Evolutionary conservation across 441 rosid genomes (phyloP).

Genomic region (Populus hybrid): DNA sequence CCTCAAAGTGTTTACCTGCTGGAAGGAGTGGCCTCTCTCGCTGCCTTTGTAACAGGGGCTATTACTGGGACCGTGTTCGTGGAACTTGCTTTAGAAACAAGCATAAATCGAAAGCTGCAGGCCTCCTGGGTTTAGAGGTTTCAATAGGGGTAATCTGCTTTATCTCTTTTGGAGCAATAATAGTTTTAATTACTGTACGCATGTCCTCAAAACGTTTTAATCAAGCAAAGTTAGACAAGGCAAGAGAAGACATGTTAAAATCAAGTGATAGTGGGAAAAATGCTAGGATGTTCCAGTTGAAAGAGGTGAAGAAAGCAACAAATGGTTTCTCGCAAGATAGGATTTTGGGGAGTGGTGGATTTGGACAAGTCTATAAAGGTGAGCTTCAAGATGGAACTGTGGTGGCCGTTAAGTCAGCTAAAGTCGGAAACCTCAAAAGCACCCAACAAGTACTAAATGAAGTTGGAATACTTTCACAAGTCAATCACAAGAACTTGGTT

Average conservation of each 20-base stretch:
- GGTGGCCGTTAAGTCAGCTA: constrained; percentile 73
- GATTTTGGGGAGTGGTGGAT: constrained; percentile 70
- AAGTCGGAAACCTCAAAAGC: constrained; percentile 65
- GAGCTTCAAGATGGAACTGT: constrained; percentile 57
- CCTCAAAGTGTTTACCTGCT: constrained; percentile 40
- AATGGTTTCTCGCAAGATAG: constrained; percentile 52
- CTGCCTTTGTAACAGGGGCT: constrained; percentile 48
- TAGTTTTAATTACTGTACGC: constrained; percentile 17
- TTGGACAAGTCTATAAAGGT: constrained; percentile 73
- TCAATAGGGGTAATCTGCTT: constrained; percentile 32
- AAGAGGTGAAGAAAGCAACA: constrained; percentile 70
- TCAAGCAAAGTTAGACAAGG: constrained; percentile 40
- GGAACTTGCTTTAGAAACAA: constrained; percentile 41
- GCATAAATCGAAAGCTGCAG: constrained; percentile 7
- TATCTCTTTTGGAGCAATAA: constrained; percentile 16
- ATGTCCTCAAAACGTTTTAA: constrained; percentile 18
- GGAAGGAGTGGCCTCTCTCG: constrained; percentile 26
- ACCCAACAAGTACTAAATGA: constrained; percentile 71
- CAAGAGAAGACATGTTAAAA: constrained; percentile 44
- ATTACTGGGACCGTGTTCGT: constrained; percentile 34
- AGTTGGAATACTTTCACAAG: constrained; percentile 71
- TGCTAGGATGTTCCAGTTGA: constrained; percentile 48
- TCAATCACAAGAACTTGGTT: constrained; percentile 73
- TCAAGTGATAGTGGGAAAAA: constrained; percentile 42
- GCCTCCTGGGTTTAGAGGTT: constrained; percentile 33